Percentiles rank a stretch among this genome's conserved stretches.
These are phyloP conservation scores for Helminthosporium solani DNA, from an alignment of 2,329 filamentous ascomycete species.

Conservation along the genomic window DNA sequence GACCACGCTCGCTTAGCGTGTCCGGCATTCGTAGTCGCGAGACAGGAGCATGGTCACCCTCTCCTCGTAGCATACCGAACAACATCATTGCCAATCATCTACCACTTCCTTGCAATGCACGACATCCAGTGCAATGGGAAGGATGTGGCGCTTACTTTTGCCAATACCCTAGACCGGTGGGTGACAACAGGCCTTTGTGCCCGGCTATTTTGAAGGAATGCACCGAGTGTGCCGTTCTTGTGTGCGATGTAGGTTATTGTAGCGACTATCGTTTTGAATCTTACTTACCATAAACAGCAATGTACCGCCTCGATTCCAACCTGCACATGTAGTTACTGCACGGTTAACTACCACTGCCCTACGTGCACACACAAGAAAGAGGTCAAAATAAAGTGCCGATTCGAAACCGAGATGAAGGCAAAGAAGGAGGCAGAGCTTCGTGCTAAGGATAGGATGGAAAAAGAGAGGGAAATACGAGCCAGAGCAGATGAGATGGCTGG, in stretches of 20 bases:
- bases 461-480: constrained; percentile 36
- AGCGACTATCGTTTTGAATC: background rate
- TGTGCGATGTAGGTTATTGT: constrained; percentile 43
- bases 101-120: constrained; percentile 42
- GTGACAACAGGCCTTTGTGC: constrained; percentile 42
- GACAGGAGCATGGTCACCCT: constrained; percentile 28
- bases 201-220: constrained; percentile 42
- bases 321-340: constrained; percentile 44
- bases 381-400: constrained; percentile 38
- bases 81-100: constrained; percentile 36
- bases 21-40: constrained; percentile 40
- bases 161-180: constrained; percentile 40
- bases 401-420: constrained; percentile 37
- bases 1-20: constrained; percentile 41
- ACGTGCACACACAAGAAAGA: constrained; percentile 36
- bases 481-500: constrained; percentile 38
- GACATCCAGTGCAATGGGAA: constrained; percentile 47
- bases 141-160: constrained; percentile 48
- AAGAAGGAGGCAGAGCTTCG: constrained; percentile 34
- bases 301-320: constrained; percentile 31
- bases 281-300: constrained; percentile 26
- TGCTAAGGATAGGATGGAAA: constrained; percentile 29
- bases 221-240: constrained; percentile 41
- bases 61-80: constrained; percentile 19
- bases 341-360: constrained; percentile 43